phyloP scores from a whole-genome alignment of 805 yeast species.

The Saccharomycopsis malanga region DNA sequence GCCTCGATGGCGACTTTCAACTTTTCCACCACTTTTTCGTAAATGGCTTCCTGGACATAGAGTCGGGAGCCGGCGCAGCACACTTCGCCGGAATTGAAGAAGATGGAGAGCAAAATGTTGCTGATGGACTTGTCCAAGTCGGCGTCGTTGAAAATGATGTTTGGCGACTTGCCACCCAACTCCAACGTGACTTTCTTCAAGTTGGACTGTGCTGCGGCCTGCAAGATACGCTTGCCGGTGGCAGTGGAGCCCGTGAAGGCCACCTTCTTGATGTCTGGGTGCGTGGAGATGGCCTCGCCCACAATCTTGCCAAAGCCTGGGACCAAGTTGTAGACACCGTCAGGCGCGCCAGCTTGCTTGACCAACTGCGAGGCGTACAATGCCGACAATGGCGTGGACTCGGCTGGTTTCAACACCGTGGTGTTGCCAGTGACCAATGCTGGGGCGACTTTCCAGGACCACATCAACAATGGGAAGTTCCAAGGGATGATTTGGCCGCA shows the following conservation, averaged over 20 bases:
- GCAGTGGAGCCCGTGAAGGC: conserved; percentile 81
- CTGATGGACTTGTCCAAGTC: conserved; percentile 45
- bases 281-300: conserved; percentile 64
- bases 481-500: conserved; percentile 83
- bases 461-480: conserved; percentile 79
- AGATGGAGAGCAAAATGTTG: conserved; percentile 59
- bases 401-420: conserved; percentile 66
- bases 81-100: conserved; percentile 76
- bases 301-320: conserved; percentile 70
- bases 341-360: conserved; percentile 65
- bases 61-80: conserved; percentile 81
- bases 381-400: conserved; percentile 70
- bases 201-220: conserved; percentile 57
- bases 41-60: conserved; percentile 63
- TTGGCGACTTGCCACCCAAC: conserved; percentile 80
- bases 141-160: conserved; percentile 66
- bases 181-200: conserved; percentile 76
- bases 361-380: conserved; percentile 53
- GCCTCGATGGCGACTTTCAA: conserved; percentile 52
- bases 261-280: conserved; percentile 63
- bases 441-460: conserved; percentile 75
- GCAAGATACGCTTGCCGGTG: conserved; percentile 66
- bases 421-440: conserved; percentile 75
- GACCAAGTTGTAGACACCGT: conserved; percentile 67
- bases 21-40: conserved; percentile 52